Percentiles rank a stretch among this genome's conserved stretches.
These are phyloP conservation scores for Plantago rigida DNA, from an alignment of 305 asterid species.

Conservation along the genomic window DNA sequence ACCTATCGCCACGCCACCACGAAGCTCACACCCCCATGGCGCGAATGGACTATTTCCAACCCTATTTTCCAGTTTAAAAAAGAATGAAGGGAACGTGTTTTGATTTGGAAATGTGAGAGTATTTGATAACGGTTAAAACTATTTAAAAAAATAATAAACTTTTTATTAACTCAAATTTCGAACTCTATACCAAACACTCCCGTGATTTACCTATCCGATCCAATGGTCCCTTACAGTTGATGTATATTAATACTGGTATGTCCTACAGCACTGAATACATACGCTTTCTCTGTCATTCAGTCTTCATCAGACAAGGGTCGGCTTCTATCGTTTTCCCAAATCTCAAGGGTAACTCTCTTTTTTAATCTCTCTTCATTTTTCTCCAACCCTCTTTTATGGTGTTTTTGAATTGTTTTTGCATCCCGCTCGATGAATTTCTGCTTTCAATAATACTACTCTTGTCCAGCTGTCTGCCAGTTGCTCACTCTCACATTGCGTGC, in stretches of 20 bases:
- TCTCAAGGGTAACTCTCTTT: constrained; percentile 24
- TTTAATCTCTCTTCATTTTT: background rate
- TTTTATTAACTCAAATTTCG: too few relatives aligned
- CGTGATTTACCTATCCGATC: too few relatives aligned
- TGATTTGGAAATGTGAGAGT: too few relatives aligned
- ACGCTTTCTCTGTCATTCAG: constrained; percentile 3
- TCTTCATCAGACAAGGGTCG: constrained; percentile 23
- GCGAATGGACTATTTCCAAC: too few relatives aligned
- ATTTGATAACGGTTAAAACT: too few relatives aligned
- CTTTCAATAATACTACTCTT: constrained; percentile 6
- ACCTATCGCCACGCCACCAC: too few relatives aligned
- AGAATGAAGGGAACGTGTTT: too few relatives aligned
- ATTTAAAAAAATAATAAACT: too few relatives aligned
- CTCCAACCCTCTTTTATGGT: too few relatives aligned
- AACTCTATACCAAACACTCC: too few relatives aligned
- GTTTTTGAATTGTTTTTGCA: constrained; percentile 12
- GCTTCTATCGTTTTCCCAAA: constrained; percentile 23
- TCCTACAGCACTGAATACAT: constrained; percentile 29
- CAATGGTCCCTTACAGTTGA: constrained; percentile 16
- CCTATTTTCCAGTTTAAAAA: too few relatives aligned
- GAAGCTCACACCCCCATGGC: too few relatives aligned
- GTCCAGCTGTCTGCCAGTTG: constrained; percentile 6
- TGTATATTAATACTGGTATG: constrained; percentile 23
- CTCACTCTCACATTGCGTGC: constrained; percentile 13
- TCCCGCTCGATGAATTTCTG: constrained; percentile 26